Evolutionary conservation across 176 grass and related monocot species (phyloP).

Genomic region (Zoysia pacifica): DNA sequence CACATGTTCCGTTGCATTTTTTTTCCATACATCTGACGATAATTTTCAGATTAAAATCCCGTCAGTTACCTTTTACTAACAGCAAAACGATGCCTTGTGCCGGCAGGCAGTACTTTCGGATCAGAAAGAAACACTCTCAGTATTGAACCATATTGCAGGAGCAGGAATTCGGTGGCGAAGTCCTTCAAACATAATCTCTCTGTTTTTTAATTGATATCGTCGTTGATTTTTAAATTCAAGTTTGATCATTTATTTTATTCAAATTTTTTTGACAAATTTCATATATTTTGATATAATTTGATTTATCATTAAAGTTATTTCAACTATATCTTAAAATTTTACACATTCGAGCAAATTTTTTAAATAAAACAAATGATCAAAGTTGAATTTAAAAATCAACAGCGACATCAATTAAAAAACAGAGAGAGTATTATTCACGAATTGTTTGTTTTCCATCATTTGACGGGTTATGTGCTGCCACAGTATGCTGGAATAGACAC

Average conservation of each 20-base stretch:
- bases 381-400: too few relatives aligned
- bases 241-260: too few relatives aligned
- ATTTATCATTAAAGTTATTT: too few relatives aligned
- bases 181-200: background rate
- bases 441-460: background rate
- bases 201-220: too few relatives aligned
- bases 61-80: background rate
- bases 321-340: too few relatives aligned
- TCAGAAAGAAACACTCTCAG: background rate
- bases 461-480: background rate
- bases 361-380: too few relatives aligned
- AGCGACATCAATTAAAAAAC: too few relatives aligned
- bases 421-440: too few relatives aligned
- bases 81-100: background rate
- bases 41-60: background rate
- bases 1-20: background rate
- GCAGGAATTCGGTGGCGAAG: background rate
- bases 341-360: too few relatives aligned
- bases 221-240: too few relatives aligned
- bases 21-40: background rate
- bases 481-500: background rate
- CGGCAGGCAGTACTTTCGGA: background rate
- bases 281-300: too few relatives aligned
- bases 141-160: background rate
- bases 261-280: too few relatives aligned